Conservation (phyloP, 208 protist species). For the Balamuthia mandrillaris region DNA sequence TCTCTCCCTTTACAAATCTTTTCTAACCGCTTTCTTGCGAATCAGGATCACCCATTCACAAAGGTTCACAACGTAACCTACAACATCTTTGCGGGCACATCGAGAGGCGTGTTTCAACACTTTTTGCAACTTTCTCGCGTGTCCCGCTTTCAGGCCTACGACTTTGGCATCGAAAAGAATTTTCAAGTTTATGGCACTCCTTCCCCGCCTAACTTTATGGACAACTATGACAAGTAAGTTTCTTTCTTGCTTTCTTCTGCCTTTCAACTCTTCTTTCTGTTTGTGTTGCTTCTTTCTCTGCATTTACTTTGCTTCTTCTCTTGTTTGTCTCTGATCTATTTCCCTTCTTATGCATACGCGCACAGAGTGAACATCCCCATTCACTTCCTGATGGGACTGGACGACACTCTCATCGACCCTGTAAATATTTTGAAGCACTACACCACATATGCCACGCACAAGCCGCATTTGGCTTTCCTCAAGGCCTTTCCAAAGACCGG, state of each 20-base stretch:
- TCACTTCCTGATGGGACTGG: conserved; percentile 51
- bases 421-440: conserved; percentile 46
- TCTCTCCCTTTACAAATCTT: too few relatives aligned
- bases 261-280: neutral
- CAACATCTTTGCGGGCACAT: conserved; percentile 56
- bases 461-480: conserved; percentile 37
- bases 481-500: conserved; percentile 43
- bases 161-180: conserved; percentile 59
- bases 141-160: conserved; percentile 45
- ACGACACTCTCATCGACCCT: conserved; percentile 55
- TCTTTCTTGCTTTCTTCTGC: conserved; percentile 1
- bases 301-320: too few relatives aligned
- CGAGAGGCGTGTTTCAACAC: conserved; percentile 41
- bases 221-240: too few relatives aligned
- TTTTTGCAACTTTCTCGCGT: conserved; percentile 50
- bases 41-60: conserved; percentile 38
- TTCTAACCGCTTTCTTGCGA: too few relatives aligned
- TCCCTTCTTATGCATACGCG: neutral
- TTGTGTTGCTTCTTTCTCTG: neutral
- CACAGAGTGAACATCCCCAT: conserved; percentile 55
- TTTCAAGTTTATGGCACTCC: conserved; percentile 37
- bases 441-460: conserved; percentile 15
- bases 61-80: conserved; percentile 60
- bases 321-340: too few relatives aligned
- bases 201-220: conserved; percentile 39